Conservation (phyloP, 2,329 filamentous ascomycete genomes). For the Fusarium nelsonii region DNA sequence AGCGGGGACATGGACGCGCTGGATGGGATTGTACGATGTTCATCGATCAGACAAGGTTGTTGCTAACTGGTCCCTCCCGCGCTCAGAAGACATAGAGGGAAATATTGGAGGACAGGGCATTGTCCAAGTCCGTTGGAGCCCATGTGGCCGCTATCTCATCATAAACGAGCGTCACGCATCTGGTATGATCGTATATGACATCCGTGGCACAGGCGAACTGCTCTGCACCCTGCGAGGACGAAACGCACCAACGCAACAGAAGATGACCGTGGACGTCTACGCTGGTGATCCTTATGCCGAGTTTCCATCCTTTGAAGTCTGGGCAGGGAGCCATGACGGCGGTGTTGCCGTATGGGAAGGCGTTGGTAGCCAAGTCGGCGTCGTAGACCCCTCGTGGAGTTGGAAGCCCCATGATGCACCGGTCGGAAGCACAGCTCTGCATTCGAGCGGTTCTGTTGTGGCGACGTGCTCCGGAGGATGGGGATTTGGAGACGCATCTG, state of each 20-base stretch:
- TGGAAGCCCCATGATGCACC: slow-evolving; percentile 63
- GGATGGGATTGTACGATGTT: slow-evolving; percentile 73
- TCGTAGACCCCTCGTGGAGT: slow-evolving; percentile 60
- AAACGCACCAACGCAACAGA: slow-evolving; percentile 65
- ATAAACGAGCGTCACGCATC: slow-evolving; percentile 69
- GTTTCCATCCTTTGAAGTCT: slow-evolving; percentile 67
- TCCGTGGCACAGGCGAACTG: slow-evolving; percentile 69
- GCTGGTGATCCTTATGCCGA: slow-evolving; percentile 51
- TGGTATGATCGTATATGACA: slow-evolving; percentile 71
- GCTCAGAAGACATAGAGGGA: slow-evolving; percentile 68
- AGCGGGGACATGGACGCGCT: slow-evolving; percentile 73
- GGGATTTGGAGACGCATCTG: slow-evolving; percentile 47
- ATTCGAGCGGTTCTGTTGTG: slow-evolving; percentile 66
- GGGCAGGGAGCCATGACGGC: slow-evolving; percentile 69
- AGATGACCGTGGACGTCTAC: slow-evolving; percentile 68
- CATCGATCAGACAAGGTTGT: slow-evolving; percentile 65
- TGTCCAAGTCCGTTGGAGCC: slow-evolving; percentile 70
- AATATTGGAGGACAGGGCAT: slow-evolving; percentile 74
- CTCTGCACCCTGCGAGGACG: slow-evolving; percentile 67
- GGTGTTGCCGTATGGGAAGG: slow-evolving; percentile 69
- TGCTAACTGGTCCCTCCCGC: slow-evolving; percentile 71
- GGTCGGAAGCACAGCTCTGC: slow-evolving; percentile 64
- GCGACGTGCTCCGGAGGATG: slow-evolving; percentile 70
- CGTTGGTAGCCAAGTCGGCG: slow-evolving; percentile 62
- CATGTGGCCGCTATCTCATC: slow-evolving; percentile 72